Conservation (phyloP, 257 asterid species). For the Gentiana macrophylla region DNA sequence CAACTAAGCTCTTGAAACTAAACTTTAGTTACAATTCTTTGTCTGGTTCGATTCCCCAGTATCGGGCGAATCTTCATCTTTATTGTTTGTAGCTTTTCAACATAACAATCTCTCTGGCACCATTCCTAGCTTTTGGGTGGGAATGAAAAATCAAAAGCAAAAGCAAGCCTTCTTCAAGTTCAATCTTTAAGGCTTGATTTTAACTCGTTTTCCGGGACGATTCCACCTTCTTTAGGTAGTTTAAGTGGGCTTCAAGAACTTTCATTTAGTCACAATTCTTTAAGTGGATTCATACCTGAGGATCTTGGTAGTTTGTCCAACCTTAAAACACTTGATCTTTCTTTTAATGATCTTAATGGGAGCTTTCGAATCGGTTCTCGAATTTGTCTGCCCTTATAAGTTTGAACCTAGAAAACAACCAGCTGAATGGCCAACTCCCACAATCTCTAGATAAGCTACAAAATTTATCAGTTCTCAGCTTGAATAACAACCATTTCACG, state of each 20-base stretch:
- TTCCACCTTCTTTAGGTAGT: slow-evolving; percentile 50
- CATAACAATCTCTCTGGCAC: slow-evolving; percentile 63
- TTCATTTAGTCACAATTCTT: slow-evolving; percentile 33
- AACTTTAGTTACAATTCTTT: slow-evolving; percentile 65
- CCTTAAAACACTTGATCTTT: slow-evolving; percentile 39
- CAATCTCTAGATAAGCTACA: slow-evolving; percentile 20
- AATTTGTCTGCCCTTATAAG: slow-evolving; percentile 29
- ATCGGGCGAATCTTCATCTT: slow-evolving; percentile 36
- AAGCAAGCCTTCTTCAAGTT: slow-evolving; percentile 23
- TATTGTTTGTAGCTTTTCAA: slow-evolving; percentile 68
- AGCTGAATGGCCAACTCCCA: slow-evolving; percentile 39
- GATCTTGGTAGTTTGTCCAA: slow-evolving; percentile 26
- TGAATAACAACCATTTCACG: slow-evolving; percentile 37
- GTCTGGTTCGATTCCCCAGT: slow-evolving; percentile 63
- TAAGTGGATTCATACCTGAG: slow-evolving; percentile 42
- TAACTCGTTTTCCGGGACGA: slow-evolving; percentile 45
- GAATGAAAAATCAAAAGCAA: no score
- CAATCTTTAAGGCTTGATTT: slow-evolving; percentile 38
- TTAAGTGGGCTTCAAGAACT: slow-evolving; percentile 39
- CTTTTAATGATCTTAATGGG: slow-evolving; percentile 36
- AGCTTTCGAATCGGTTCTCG: slow-evolving; percentile 28
- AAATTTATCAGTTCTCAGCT: slow-evolving; percentile 36
- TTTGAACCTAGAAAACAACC: slow-evolving; percentile 32
- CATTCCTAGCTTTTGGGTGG: slow-evolving; percentile 45
- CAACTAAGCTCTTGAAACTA: slow-evolving; percentile 52